phyloP scores from a whole-genome alignment of 495 filamentous ascomycete species.

The Penicillium ucsense region DNA sequence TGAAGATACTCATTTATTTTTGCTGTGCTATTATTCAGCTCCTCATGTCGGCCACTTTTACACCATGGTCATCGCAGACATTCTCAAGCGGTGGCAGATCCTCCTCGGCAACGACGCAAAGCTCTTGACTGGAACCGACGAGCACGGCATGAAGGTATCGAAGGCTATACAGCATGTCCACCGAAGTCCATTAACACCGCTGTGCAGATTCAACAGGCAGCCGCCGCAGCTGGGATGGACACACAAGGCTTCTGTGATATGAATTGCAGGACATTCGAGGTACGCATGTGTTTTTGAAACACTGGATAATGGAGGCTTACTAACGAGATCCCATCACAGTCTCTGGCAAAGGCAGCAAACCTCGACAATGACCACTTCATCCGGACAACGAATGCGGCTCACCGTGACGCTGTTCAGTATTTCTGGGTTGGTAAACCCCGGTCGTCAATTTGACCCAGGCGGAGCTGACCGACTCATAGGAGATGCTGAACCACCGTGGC shows the following conservation, averaged over 20 bases:
- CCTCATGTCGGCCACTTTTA: slow-evolving; percentile 95
- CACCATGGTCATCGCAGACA: slow-evolving; percentile 81
- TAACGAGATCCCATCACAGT: slow-evolving; percentile 17
- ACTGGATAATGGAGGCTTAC: neutral
- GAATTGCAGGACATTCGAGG: slow-evolving; percentile 41
- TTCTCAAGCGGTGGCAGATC: slow-evolving; percentile 87
- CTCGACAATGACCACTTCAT: slow-evolving; percentile 78
- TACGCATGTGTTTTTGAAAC: slow-evolving; percentile 5
- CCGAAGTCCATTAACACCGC: slow-evolving; percentile 9
- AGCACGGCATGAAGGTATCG: slow-evolving; percentile 83
- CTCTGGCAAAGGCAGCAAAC: slow-evolving; percentile 56
- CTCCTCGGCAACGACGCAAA: slow-evolving; percentile 62
- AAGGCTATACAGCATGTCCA: neutral
- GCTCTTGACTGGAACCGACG: slow-evolving; percentile 89
- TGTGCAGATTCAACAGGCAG: slow-evolving; percentile 70
- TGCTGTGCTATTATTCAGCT: slow-evolving; percentile 34
- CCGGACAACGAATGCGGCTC: slow-evolving; percentile 74
- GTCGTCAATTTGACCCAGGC: neutral
- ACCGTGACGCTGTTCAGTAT: slow-evolving; percentile 79
- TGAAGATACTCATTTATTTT: slow-evolving; percentile 8
- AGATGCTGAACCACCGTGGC: slow-evolving; percentile 60
- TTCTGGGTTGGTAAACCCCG: slow-evolving; percentile 57
- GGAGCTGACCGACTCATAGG: slow-evolving; percentile 23
- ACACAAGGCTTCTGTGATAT: slow-evolving; percentile 53
- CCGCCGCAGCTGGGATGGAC: slow-evolving; percentile 51